A percentile compares a stretch with the other conserved stretches of the same genome.
Evolutionary conservation across 1,139 yeast species (phyloP).

Genomic region (Cylindricascospora bacillispora): DNA sequence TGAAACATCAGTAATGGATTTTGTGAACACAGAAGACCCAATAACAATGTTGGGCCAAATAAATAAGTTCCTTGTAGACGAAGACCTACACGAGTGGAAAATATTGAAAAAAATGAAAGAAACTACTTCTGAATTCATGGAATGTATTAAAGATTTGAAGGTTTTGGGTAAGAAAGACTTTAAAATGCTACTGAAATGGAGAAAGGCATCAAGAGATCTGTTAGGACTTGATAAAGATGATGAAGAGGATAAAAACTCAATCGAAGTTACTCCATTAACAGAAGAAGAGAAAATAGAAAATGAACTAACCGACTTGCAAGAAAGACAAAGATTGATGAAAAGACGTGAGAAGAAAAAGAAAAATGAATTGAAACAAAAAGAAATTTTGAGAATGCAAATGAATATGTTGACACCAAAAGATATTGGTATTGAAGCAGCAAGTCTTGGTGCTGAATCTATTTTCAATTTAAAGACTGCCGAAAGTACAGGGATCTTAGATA

Average conservation of each 20-base stretch:
- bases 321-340: constrained; percentile 51
- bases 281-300: constrained; percentile 86
- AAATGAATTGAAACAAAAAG: constrained; percentile 80
- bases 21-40: constrained; percentile 71
- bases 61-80: constrained; percentile 48
- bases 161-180: constrained; percentile 92
- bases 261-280: constrained; percentile 58
- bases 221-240: constrained; percentile 57
- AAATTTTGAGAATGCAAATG: constrained; percentile 86
- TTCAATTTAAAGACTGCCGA: constrained; percentile 77
- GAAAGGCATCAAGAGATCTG: constrained; percentile 71
- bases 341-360: constrained; percentile 74
- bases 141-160: constrained; percentile 80
- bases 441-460: constrained; percentile 62
- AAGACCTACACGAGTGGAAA: constrained; percentile 60
- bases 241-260: constrained; percentile 31
- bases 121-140: constrained; percentile 65
- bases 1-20: constrained; percentile 62
- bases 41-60: constrained; percentile 68
- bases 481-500: constrained; percentile 67
- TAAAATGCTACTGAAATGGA: constrained; percentile 70
- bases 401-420: constrained; percentile 90
- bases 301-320: constrained; percentile 64
- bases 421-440: constrained; percentile 90
- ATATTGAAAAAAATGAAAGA: constrained; percentile 56